Evolutionary conservation across 2,329 filamentous ascomycete genomes (phyloP), one percentile per base, ranked within the genome.

Genomic region (Diaporthe ampelina): DNA sequence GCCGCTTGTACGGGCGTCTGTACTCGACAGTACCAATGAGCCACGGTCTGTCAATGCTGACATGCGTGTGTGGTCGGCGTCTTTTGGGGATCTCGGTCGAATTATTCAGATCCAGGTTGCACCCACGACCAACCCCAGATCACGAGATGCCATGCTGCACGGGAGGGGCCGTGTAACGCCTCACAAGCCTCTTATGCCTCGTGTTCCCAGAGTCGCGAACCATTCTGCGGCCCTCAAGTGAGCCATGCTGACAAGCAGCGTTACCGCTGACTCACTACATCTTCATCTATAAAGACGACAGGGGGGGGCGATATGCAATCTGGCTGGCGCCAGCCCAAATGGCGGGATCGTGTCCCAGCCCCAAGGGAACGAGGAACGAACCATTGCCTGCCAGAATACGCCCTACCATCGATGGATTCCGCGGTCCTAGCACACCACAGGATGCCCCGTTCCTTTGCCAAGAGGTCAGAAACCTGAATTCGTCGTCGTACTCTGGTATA

Each of bases 381-480:
- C 10, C 45, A 50, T 19, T 67, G 63, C 45, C 63, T 67, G 63
- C 32, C 63, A 67, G 45, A 37, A 54, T 68, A 40, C 40, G 45
- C 63, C 63, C 63, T 54, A 5, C 63, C 48, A 68, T 54, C n/a
- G 45, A 68, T 24, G 63, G 63, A 68, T 68, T 54, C 48, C 32
- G 48, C 48, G 45, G 26, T 11, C 9, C 61, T 26, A n/a, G 26
- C 61, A 52, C 50, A 32, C 11, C 19, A 19, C 43, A 50, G 61
- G 24, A 21, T 54, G 63, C 63, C 37, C 24, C 24, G 40, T 54
- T 54, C 29, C 63, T 68, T 32, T 54, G 63, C 63, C 63, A 68
- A 68, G 45, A 68, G 45, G 45, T 17, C 29, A 68, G 40, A 68
- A 68, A 68, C 63, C 63, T 54, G 63, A 40, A 54, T 68, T 67